Conservation (phyloP, 768 basidiomycete species). For the Baorangia bicolor region DNA sequence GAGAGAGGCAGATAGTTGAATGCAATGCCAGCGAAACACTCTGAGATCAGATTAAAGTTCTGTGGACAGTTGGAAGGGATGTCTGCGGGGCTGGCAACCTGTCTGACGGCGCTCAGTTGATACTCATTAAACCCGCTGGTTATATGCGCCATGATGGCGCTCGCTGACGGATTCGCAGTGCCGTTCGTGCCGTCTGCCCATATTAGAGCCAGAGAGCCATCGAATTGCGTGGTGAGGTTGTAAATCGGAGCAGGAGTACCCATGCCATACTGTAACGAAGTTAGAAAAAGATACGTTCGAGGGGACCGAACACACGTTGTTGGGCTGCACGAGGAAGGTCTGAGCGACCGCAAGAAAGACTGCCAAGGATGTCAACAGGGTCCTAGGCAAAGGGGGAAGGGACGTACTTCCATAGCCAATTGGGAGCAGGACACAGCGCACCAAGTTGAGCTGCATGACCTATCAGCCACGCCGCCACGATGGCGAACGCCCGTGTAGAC, state of each 20-base stretch:
- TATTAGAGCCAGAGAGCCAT: constrained; percentile 50
- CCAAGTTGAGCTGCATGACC: constrained; percentile 47
- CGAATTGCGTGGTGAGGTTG: constrained; percentile 48
- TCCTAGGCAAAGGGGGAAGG: background rate
- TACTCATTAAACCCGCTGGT: constrained; percentile 48
- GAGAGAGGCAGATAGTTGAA: constrained; percentile 57
- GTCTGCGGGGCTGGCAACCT: constrained; percentile 45
- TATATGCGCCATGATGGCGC: constrained; percentile 59
- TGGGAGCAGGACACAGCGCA: constrained; percentile 63
- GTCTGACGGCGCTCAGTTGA: constrained; percentile 50
- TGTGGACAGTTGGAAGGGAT: constrained; percentile 63
- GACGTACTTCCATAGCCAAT: constrained; percentile 51
- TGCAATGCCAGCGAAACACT: constrained; percentile 66
- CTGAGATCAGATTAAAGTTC: constrained; percentile 69
- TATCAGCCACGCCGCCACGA: background rate
- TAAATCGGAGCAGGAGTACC: constrained; percentile 53
- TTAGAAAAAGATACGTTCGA: background rate
- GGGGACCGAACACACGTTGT: constrained; percentile 47
- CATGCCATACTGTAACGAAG: constrained; percentile 52
- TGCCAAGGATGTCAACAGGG: constrained; percentile 1
- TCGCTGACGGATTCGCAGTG: constrained; percentile 51
- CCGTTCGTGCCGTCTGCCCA: constrained; percentile 72
- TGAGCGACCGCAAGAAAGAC: constrained; percentile 66
- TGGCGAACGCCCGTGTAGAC: constrained; percentile 21
- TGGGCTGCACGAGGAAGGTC: constrained; percentile 52